Evolutionary conservation across 106 monocot genomes (phyloP).

Genomic region (Narthecium ossifragum): DNA sequence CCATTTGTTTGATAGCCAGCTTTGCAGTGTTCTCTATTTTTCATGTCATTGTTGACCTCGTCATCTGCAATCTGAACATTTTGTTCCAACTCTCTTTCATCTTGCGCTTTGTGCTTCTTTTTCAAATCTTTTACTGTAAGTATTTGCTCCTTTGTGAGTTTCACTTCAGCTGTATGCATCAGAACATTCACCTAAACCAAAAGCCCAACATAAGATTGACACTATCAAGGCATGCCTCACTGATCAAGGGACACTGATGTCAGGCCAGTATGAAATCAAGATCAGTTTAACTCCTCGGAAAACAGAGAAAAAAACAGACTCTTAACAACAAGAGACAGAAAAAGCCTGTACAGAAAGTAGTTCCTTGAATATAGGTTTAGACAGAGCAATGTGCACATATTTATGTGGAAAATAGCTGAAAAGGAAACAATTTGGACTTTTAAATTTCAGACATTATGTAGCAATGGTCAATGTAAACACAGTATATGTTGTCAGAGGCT

Average conservation of each 20-base stretch:
- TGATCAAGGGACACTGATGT: no score
- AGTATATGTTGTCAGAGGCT: no score
- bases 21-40: neutral
- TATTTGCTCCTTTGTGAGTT: constrained; percentile 22
- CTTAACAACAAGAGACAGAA: neutral
- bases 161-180: constrained; percentile 58
- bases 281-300: no score
- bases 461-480: no score
- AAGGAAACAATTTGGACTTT: no score
- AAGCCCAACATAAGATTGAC: neutral
- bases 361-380: neutral
- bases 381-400: no score
- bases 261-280: no score
- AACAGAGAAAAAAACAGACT: neutral
- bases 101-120: constrained; percentile 39
- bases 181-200: constrained; percentile 54
- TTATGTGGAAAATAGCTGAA: no score
- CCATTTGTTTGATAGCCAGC: neutral
- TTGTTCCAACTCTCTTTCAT: constrained; percentile 23
- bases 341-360: neutral
- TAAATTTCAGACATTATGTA: no score
- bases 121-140: constrained; percentile 39
- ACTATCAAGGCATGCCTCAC: no score
- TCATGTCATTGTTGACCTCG: neutral
- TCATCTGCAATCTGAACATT: neutral